Evolutionary conservation across 768 basidiomycete genomes (phyloP).

Genomic region (Lactarius deliciosus): DNA sequence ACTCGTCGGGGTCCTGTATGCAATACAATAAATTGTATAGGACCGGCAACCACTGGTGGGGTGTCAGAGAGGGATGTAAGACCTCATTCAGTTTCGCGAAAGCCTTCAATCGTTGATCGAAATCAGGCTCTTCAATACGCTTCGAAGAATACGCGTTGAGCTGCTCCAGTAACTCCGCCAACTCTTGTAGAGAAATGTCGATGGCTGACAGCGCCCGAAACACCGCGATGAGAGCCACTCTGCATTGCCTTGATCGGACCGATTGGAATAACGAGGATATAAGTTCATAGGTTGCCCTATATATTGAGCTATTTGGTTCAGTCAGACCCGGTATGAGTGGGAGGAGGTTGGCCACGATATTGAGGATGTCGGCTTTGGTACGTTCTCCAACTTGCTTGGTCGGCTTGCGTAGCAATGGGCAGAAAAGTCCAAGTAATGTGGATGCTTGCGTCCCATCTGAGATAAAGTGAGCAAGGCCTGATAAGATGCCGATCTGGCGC

Average conservation of each 20-base stretch:
- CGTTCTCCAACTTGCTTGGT: constrained; percentile 78
- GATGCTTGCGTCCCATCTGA: constrained; percentile 69
- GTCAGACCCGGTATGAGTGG: constrained; percentile 63
- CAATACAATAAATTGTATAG: constrained; percentile 81
- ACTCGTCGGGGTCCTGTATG: constrained; percentile 86
- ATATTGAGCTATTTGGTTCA: constrained; percentile 44
- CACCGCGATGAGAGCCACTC: constrained; percentile 64
- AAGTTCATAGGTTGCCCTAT: constrained; percentile 57
- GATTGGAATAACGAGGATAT: constrained; percentile 77
- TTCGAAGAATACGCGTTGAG: constrained; percentile 86
- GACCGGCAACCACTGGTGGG: constrained; percentile 70
- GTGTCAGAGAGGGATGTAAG: constrained; percentile 48
- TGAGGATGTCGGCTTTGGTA: constrained; percentile 78
- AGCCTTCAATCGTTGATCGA: constrained; percentile 77
- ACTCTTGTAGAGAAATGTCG: constrained; percentile 44
- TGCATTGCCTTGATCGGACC: constrained; percentile 67
- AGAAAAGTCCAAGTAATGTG: constrained; percentile 67
- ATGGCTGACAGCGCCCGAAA: constrained; percentile 55
- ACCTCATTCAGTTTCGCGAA: constrained; percentile 75
- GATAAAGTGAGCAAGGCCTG: constrained; percentile 73
- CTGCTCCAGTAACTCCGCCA: constrained; percentile 58
- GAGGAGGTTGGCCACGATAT: constrained; percentile 64
- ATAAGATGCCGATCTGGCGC: constrained; percentile 80
- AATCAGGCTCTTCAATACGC: constrained; percentile 89
- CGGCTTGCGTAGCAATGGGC: constrained; percentile 78